Conservation (phyloP, 495 filamentous ascomycete genomes). For the Neurospora sp. region DNA sequence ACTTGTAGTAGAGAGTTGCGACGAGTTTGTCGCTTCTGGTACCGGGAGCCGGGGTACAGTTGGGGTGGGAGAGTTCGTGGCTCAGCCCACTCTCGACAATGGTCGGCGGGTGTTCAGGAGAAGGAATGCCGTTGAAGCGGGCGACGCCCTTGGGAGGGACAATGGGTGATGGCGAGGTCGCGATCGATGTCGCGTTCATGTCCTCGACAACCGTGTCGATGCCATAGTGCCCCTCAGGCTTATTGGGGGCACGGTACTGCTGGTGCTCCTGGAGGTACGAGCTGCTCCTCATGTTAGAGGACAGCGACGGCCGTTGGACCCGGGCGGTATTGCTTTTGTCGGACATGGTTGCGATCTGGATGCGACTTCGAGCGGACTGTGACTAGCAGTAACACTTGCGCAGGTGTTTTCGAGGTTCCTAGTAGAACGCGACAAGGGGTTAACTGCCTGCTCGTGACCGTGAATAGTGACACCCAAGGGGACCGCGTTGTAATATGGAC, state of each 20-base stretch:
- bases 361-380: not conserved
- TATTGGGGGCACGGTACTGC: conserved; percentile 57
- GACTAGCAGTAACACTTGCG: not conserved
- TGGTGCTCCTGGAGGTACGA: conserved; percentile 66
- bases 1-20: conserved; percentile 63
- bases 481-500: not conserved
- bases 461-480: not conserved
- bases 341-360: conserved; percentile 22
- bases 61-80: conserved; percentile 45
- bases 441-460: not conserved
- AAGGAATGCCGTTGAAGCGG: conserved; percentile 43
- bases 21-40: conserved; percentile 38
- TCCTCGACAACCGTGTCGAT: conserved; percentile 47
- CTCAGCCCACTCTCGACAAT: conserved; percentile 47
- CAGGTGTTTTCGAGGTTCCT: not conserved
- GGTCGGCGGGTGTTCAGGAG: conserved; percentile 37
- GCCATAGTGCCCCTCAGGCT: conserved; percentile 39
- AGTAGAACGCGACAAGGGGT: not conserved
- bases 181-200: conserved; percentile 23
- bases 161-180: conserved; percentile 1
- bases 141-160: conserved; percentile 25
- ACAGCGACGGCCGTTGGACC: conserved; percentile 35
- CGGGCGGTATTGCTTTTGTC: conserved; percentile 19
- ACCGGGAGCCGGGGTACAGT: conserved; percentile 40
- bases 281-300: conserved; percentile 46